Conservation (phyloP, 208 protist species). For the Leishmania lainsoni region DNA sequence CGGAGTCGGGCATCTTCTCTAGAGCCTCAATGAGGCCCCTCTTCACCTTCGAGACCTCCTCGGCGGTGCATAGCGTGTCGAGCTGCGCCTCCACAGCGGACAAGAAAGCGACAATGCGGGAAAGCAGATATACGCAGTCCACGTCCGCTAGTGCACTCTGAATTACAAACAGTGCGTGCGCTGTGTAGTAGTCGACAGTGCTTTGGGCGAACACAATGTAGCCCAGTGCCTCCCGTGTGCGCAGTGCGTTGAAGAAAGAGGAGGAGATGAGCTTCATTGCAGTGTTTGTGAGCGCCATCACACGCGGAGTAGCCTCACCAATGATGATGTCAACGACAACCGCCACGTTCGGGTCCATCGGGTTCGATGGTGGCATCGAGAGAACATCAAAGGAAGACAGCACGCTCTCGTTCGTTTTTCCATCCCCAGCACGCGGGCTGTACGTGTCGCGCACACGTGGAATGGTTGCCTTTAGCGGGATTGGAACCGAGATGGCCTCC, state of each 20-base stretch:
- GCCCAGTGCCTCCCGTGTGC: conserved; percentile 79
- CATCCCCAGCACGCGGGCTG: conserved; percentile 15
- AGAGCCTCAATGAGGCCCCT: conserved; percentile 42
- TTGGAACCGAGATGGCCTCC: conserved; percentile 16
- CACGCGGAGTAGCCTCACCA: conserved; percentile 50
- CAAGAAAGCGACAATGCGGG: conserved; percentile 74
- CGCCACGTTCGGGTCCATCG: conserved; percentile 48
- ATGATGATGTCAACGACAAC: conserved; percentile 57
- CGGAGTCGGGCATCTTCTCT: conserved; percentile 55
- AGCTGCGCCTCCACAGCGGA: conserved; percentile 46
- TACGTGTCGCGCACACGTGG: conserved; percentile 62
- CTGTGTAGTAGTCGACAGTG: conserved; percentile 19
- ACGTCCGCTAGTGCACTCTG: conserved; percentile 61
- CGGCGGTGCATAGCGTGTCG: conserved; percentile 39
- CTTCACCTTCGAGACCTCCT: conserved; percentile 41
- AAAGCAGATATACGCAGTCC: conserved; percentile 68
- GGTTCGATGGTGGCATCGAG: conserved; percentile 51
- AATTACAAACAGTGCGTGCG: conserved; percentile 53
- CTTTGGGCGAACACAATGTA: conserved; percentile 68
- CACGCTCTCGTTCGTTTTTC: neutral
- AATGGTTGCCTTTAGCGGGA: conserved; percentile 30
- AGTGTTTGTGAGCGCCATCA: conserved; percentile 38
- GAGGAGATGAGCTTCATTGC: conserved; percentile 53
- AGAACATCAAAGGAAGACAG: conserved; percentile 42
- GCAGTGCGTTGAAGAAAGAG: conserved; percentile 72